Evolutionary conservation across 768 basidiomycete species (phyloP), one percentile per base, ranked within the genome.

Genomic region (Psilocybe cyanescens): DNA sequence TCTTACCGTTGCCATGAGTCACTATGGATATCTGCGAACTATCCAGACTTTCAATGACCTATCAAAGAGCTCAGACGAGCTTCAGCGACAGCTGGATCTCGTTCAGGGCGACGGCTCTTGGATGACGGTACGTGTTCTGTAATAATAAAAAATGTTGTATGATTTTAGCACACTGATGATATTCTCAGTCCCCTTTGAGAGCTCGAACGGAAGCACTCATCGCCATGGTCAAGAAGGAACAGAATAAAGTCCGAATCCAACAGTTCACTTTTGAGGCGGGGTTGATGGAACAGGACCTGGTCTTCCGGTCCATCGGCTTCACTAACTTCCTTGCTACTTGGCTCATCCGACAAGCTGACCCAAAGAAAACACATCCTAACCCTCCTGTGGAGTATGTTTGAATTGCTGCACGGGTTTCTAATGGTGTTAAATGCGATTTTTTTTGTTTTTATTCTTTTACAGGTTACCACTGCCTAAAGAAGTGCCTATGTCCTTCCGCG

Each of bases 271-370:
- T 85, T 71, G 89, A 94, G 56, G 89, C 90, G 0, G 95, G 95
- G 62, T 81, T 99, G 1, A 79, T 91, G 30, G 95, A 98, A 68
- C 94, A 93, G 6, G 94, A 93, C 64, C 81, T 96, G 60, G 81
- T 91, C 44, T 86, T 89, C 70, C 84, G 88, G 59, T 89, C 85
- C 24, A 87, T 95, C 48, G 86, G 85, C 16, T 98, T 96, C 75
- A 88, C 86, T n/a, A 90, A 85, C 66, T 96, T 98, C 75, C 81
- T 95, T 41, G 95, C 95, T 57, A 91, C 92, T 0, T 99, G 97
- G 97, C 78, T 99, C 48, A 91, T 98, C 58, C 86, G 96, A 12
- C 85, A 91, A 63, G 95, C 89, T 31, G 97, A 99, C 64, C 93
- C 95, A 2, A 82, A 76, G 59, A 88, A 88, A 67, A 71, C 77